Base-by-base conservation (phyloP, 768 basidiomycete genomes). In the Rhodotorula toruloides region DNA sequence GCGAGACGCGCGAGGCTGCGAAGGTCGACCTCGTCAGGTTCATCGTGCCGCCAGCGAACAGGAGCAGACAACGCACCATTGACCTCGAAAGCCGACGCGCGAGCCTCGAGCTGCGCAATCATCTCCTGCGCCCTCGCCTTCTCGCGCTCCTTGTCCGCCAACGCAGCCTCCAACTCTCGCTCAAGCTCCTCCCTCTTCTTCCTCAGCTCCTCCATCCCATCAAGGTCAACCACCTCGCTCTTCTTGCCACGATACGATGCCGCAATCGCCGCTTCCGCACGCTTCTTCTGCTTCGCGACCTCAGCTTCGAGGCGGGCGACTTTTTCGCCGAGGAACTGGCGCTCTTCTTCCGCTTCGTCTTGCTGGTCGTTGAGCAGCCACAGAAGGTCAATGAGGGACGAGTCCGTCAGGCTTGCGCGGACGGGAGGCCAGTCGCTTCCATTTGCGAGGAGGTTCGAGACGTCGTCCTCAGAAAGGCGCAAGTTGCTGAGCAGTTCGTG, bases 351-450 rank as follows among this genome's bases (percentile, higher is more conserved):
- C 25, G 29, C 29, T 40, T 63, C 62, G 29, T 4, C 25, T 8
- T 64, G 32, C 21, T 31, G 39, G 43, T 65, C 64, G 22, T 43
- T 44, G 37, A 65, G 27, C 10, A 54, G 32, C 64, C 64, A 65
- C 9, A 66, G 47, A 27, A 54, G 47, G 47, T 66, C 65, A 37
- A 50, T 21, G 39, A 59, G 58, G 4, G n/a, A 31, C 21, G 27
- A 12, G 17, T 2, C 5, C 19, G 4, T 46, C 7, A 27, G 6
- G 25, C 39, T n/a, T n/a, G 14, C 32, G 57, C 44, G 46, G 17
- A 58, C 22, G 17, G 36, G 65, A 0, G 65, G 58, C 44, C 46
- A 66, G 37, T 16, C 17, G 0, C 31, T 2, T 2, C 54, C 65
- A 7, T 40, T 40, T 3, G 3, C 1, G 11, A 60, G 54, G 17